Base-by-base conservation (phyloP, 2,329 filamentous ascomycete genomes). In the Exophiala aquamarina region DNA sequence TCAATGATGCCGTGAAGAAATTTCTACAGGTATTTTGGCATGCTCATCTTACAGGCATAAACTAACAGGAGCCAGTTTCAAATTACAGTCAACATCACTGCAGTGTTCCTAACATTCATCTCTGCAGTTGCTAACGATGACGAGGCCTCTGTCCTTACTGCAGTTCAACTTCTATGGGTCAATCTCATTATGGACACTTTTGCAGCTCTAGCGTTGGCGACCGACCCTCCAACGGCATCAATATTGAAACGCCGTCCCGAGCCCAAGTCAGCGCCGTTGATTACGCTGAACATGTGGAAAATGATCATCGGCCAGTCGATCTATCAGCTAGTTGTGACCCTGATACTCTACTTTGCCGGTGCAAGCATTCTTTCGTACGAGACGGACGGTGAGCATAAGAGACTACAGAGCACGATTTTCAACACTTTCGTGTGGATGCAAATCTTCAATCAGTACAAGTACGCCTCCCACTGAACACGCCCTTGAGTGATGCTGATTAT, bases 1-100 rank as follows among this genome's bases (percentile, higher is more conserved):
- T 89, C 59, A 88, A 88, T 61, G 85, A 89, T 61, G 83, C 85
- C 2, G 85, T 88, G 59, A 87, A 88, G 72, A 83, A 84, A 52
- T 89, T 89, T 66, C 72, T 89, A 41, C 71, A 72, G 61, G 61
- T 63, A 54, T 47, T 75, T 29, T 70, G 76, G 42, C 71, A 70
- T 11, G 75, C 78, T 34, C 78, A 78, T 46, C 75, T 79, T 47
- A 70, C 74, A 14, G 11, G 11, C n/a, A 11, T 2, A 73, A 79
- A 13, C 72, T 78, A 60, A 79, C 79, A 58, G 76, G 18, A 13
- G 13, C 19, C 73, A 82, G 68, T 67, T 68, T 41, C 65, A 68
- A 59, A 76, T 84, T 48, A 84, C 81, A 0, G 81, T 84, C 61
- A 84, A 83, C 59, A 82, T 84, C 45, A 84, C 81, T 1, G 81